Evolutionary conservation across 441 rosid species (phyloP).

Genomic region (Flueggea neowawraea): DNA sequence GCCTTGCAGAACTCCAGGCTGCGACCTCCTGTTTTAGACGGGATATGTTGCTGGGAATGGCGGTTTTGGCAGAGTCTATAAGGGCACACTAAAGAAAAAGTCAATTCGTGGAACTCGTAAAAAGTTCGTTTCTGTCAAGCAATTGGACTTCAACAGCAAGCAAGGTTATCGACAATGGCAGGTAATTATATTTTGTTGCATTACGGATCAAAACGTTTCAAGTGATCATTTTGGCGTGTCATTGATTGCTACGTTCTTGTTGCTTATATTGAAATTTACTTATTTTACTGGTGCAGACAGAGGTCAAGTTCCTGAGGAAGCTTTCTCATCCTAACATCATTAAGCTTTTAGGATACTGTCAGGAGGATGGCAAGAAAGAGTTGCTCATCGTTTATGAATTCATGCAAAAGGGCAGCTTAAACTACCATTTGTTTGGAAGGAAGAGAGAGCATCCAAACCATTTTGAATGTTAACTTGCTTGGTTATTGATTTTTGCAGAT

Average conservation of each 20-base stretch:
- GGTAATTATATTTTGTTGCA: constrained; percentile 30
- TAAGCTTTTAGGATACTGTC: no score
- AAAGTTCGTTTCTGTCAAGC: constrained; percentile 68
- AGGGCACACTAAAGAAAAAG: constrained; percentile 68
- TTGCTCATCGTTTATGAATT: constrained; percentile 68
- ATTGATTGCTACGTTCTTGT: background rate
- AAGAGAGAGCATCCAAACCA: constrained; percentile 21
- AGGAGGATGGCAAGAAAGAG: constrained; percentile 22
- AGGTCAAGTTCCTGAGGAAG: constrained; percentile 68
- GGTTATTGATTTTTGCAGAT: background rate
- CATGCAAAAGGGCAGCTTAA: constrained; percentile 86
- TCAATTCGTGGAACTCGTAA: constrained; percentile 20
- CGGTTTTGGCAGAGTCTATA: constrained; percentile 83
- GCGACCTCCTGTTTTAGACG: constrained; percentile 58
- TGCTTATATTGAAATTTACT: background rate
- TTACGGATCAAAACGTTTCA: background rate
- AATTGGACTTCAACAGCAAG: constrained; percentile 57
- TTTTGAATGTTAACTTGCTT: background rate
- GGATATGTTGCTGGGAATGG: constrained; percentile 70
- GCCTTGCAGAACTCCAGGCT: constrained; percentile 48
- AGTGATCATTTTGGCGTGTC: background rate
- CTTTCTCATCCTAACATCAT: constrained; percentile 77
- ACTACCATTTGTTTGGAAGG: constrained; percentile 76
- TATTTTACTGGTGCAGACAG: constrained; percentile 42
- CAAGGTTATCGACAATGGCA: constrained; percentile 85